These are phyloP conservation scores for Penicillium sp. DNA, from an alignment of 2,329 filamentous ascomycete genomes.

Conservation along the genomic window DNA sequence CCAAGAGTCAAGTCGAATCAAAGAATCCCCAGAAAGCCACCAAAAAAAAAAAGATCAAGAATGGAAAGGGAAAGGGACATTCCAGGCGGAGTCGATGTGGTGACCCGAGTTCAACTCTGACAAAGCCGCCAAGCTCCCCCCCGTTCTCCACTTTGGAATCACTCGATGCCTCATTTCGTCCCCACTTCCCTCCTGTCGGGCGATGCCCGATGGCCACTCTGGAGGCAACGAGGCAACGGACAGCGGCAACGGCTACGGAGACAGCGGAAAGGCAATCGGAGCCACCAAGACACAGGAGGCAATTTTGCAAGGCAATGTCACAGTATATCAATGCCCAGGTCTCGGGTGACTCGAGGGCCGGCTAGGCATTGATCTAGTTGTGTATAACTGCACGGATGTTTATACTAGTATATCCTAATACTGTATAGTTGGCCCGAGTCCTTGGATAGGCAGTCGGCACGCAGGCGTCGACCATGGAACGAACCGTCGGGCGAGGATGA, in stretches of 20 bases:
- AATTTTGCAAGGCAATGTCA: neutral
- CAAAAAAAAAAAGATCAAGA: slow-evolving; percentile 6
- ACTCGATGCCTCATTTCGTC: slow-evolving; percentile 15
- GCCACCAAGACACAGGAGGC: neutral
- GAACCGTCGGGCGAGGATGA: slow-evolving; percentile 18
- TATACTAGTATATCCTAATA: neutral
- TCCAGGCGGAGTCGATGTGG: slow-evolving; percentile 24
- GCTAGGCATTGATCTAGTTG: neutral
- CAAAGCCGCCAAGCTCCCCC: slow-evolving; percentile 25
- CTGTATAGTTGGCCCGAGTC: slow-evolving; percentile 13
- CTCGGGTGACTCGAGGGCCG: neutral
- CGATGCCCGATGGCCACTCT: neutral
- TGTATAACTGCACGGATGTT: neutral
- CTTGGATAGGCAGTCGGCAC: slow-evolving; percentile 20
- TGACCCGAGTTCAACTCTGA: slow-evolving; percentile 20
- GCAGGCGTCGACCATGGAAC: slow-evolving; percentile 26
- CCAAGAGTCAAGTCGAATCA: neutral
- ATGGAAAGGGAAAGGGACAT: slow-evolving; percentile 18
- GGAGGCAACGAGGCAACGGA: slow-evolving; percentile 13
- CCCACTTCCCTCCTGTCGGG: neutral
- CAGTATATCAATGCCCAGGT: neutral
- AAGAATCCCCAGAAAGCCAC: neutral
- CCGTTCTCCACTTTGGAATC: slow-evolving; percentile 17
- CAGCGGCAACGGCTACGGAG: neutral
- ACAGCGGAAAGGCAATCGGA: neutral